Percentiles rank a stretch among this genome's conserved stretches.
These are phyloP conservation scores for Rutstroemia sp. DNA, from an alignment of 2,329 filamentous ascomycete genomes.

Conservation along the genomic window DNA sequence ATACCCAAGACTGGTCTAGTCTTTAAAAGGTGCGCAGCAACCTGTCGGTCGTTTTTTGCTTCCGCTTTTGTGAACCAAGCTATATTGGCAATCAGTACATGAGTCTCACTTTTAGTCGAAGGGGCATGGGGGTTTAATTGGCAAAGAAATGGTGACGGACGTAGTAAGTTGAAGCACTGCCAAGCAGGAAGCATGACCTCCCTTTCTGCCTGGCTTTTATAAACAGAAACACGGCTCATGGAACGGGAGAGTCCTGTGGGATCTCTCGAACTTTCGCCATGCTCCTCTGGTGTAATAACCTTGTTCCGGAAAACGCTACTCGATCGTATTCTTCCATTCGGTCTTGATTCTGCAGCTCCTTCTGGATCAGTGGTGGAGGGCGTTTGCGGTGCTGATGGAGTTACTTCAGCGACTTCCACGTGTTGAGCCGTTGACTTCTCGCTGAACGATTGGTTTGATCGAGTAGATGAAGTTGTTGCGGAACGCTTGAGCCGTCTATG, in stretches of 20 bases:
- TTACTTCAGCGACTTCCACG: constrained; percentile 21
- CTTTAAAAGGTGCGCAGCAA: constrained; percentile 80
- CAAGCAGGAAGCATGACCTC: background rate
- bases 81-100: constrained; percentile 36
- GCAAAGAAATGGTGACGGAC: constrained; percentile 43
- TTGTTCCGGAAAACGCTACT: constrained; percentile 53
- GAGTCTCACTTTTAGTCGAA: constrained; percentile 3
- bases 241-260: background rate
- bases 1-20: constrained; percentile 83
- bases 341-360: constrained; percentile 16
- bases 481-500: constrained; percentile 62
- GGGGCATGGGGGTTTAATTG: constrained; percentile 14
- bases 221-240: background rate
- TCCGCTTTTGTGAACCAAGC: constrained; percentile 77
- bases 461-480: constrained; percentile 40
- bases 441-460: constrained; percentile 7
- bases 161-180: constrained; percentile 53
- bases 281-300: constrained; percentile 41
- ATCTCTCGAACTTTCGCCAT: background rate
- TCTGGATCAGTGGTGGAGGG: constrained; percentile 17
- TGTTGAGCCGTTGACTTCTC: constrained; percentile 19
- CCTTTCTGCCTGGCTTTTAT: background rate
- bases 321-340: constrained; percentile 25
- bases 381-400: constrained; percentile 20
- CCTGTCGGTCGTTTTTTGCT: constrained; percentile 63